These are phyloP conservation scores for Citrus mangshanensis DNA, from an alignment of 345 rosid species.

Conservation along the genomic window DNA sequence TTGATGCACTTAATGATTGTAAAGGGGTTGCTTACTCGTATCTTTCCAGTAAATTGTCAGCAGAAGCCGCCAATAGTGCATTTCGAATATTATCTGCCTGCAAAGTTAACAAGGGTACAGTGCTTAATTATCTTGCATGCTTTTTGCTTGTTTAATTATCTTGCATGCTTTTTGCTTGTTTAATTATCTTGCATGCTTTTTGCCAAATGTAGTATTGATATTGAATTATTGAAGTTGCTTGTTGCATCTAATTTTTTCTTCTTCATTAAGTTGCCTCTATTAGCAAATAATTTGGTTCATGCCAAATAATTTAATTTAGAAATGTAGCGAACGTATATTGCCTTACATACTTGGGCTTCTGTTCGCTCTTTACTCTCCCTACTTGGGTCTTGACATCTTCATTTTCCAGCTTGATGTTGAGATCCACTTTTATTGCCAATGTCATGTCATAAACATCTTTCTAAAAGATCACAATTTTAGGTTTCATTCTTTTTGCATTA, in stretches of 20 bases:
- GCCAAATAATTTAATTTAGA: not conserved
- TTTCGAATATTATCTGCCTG: conserved; percentile 81
- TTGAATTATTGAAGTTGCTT: not conserved
- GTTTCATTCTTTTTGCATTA: not conserved
- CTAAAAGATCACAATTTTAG: not conserved
- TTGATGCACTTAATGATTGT: conserved; percentile 62
- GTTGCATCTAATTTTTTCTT: not conserved
- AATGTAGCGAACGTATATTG: not conserved
- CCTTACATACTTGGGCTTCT: not conserved
- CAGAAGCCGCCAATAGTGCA: conserved; percentile 60
- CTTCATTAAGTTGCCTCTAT: not conserved
- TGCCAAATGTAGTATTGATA: not conserved
- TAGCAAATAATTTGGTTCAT: not conserved
- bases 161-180: conserved; percentile 8
- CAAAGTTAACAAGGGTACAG: conserved; percentile 87
- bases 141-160: not conserved
- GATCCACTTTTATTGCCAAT: not conserved
- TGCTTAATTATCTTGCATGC: not conserved
- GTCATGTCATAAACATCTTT: not conserved
- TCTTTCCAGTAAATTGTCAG: conserved; percentile 67
- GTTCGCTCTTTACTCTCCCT: not conserved
- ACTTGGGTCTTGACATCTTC: not conserved
- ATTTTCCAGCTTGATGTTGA: not conserved
- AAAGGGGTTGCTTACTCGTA: conserved; percentile 82
- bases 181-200: conserved; percentile 1